These are phyloP conservation scores for Colletotrichum sp. DNA, from an alignment of 2,329 filamentous ascomycete genomes.

Conservation along the genomic window DNA sequence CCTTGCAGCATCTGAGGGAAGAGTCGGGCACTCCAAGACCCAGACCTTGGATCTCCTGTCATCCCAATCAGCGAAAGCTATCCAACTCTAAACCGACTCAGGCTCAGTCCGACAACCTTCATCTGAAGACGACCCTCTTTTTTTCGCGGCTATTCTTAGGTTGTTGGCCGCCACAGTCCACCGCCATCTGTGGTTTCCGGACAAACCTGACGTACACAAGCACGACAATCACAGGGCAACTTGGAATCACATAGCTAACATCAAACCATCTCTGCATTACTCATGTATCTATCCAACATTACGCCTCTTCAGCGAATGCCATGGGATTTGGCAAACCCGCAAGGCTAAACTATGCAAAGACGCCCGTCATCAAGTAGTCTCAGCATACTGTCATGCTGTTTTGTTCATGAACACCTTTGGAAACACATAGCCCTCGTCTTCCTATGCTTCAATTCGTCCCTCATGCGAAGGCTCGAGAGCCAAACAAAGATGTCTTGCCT, in stretches of 20 bases:
- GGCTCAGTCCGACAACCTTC: neutral
- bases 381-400: neutral
- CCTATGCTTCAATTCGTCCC: neutral
- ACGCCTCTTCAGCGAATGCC: neutral
- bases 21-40: neutral
- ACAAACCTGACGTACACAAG: neutral
- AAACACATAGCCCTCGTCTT: neutral
- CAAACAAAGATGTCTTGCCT: neutral
- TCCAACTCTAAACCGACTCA: neutral
- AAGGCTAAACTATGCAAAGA: slow-evolving; percentile 1
- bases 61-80: neutral
- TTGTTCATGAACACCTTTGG: slow-evolving; percentile 5
- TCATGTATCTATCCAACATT: slow-evolving; percentile 20
- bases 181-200: neutral
- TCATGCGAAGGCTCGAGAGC: neutral
- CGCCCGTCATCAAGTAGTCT: slow-evolving; percentile 8
- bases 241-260: neutral
- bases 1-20: neutral
- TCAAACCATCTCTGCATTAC: slow-evolving; percentile 21
- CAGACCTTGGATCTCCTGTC: neutral
- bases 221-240: neutral
- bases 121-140: neutral
- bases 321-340: neutral
- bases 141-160: neutral
- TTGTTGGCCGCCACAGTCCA: neutral